Evolutionary conservation across 768 basidiomycete genomes (phyloP), one percentile per base, ranked within the genome.

Genomic region (Phlebiopsis gigantea): DNA sequence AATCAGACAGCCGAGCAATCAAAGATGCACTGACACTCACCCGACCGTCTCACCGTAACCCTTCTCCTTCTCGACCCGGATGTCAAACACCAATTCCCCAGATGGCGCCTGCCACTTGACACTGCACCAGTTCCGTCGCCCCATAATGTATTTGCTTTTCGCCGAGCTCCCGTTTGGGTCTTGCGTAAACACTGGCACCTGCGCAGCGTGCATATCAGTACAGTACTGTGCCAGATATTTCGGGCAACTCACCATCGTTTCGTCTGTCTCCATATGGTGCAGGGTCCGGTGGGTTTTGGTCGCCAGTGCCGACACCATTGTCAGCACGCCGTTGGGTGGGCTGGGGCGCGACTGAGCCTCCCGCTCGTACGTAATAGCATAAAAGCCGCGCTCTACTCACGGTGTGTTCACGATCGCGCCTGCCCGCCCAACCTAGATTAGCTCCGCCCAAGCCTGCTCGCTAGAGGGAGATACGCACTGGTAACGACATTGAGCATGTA

Each of bases 391-490:
- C 5, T 58, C 7, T 9, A 75, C 88, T 67, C 66, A 87, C 88
- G 96, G 94, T 5, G 96, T 97, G 67, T 97, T 96, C 47, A 99
- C 96, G 61, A 99, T 98, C 14, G 96, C 96, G 64, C 84, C 84
- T 85, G 51, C 42, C 41, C 21, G 62, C 9, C 7, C 9, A 48
- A n/a, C n/a, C n/a, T n/a, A n/a, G 8, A 39, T 9, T 39, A 39
- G 34, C n/a, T n/a, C n/a, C n/a, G n/a, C n/a, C n/a, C 34, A 17
- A 17, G 34, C 34, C 17, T 39, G 34, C 8, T 9, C 34, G 14
- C 6, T 24, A 57, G 28, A 17, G 34, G 34, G 14, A 1, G 22
- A 12, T 15, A 72, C 81, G 59, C 63, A 86, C 91, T 93, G 4
- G 90, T 84, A 8, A 92, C 80, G 30, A 94, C 73, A 62, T 96